These are phyloP conservation scores for Canna indica DNA, from an alignment of 176 grass and related monocot species.

Conservation along the genomic window DNA sequence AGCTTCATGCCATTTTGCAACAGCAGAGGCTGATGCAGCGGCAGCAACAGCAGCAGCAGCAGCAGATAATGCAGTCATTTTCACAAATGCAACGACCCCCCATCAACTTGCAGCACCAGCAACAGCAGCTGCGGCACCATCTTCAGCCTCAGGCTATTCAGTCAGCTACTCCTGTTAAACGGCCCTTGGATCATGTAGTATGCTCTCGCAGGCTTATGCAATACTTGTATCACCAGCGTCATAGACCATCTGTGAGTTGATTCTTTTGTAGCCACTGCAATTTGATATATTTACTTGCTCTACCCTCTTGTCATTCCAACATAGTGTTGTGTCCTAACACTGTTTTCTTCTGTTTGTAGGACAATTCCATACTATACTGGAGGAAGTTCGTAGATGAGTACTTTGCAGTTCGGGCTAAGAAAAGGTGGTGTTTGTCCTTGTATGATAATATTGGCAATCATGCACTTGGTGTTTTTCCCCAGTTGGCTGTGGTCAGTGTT, in stretches of 20 bases:
- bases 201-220: conserved; percentile 90
- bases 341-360: conserved; percentile 27
- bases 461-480: conserved; percentile 56
- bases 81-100: conserved; percentile 58
- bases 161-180: conserved; percentile 40
- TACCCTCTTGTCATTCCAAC: background rate
- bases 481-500: conserved; percentile 54
- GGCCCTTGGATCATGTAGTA: conserved; percentile 50
- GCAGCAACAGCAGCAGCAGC: conserved; percentile 57
- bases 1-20: conserved; percentile 67
- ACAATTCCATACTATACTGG: conserved; percentile 92
- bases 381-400: conserved; percentile 88
- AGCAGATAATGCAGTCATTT: conserved; percentile 56
- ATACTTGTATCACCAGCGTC: conserved; percentile 85
- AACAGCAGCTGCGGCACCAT: conserved; percentile 49
- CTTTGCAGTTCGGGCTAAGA: conserved; percentile 76
- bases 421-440: conserved; percentile 87
- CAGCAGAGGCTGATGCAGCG: conserved; percentile 55
- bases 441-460: conserved; percentile 72
- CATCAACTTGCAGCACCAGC: conserved; percentile 27
- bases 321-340: background rate
- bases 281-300: background rate
- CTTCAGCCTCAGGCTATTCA: conserved; percentile 44
- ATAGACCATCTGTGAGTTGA: conserved; percentile 47
- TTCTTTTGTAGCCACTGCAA: background rate